These are phyloP conservation scores for Russula earlei DNA, from an alignment of 768 basidiomycete genomes.

Conservation along the genomic window DNA sequence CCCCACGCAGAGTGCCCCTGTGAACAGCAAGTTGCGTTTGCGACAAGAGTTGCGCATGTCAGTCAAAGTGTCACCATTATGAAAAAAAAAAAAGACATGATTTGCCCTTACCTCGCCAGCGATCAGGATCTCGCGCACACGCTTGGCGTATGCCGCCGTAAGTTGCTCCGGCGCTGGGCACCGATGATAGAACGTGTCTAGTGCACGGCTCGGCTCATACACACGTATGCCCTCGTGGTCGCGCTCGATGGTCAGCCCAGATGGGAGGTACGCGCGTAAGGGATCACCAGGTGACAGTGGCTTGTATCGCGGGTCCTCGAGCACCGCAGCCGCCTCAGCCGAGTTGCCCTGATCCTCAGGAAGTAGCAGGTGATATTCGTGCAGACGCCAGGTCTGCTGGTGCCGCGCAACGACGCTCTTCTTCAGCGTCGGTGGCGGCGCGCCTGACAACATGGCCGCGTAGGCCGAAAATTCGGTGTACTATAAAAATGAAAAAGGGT, in stretches of 20 bases:
- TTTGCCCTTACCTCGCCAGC: constrained; percentile 52
- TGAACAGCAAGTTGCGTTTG: background rate
- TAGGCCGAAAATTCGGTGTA: constrained; percentile 84
- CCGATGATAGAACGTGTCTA: constrained; percentile 26
- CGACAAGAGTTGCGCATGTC: background rate
- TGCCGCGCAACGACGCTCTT: constrained; percentile 73
- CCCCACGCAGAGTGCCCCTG: constrained; percentile 92
- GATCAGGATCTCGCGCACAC: constrained; percentile 54
- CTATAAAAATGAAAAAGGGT: constrained; percentile 29
- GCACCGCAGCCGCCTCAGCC: constrained; percentile 13
- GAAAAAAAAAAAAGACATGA: background rate
- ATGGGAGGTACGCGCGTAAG: constrained; percentile 51
- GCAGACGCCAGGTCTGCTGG: constrained; percentile 82
- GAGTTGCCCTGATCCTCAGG: constrained; percentile 26
- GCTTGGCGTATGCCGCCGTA: constrained; percentile 18
- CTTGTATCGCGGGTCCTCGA: constrained; percentile 2
- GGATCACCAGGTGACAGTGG: constrained; percentile 52
- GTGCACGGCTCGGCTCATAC: constrained; percentile 32
- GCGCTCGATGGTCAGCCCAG: constrained; percentile 42
- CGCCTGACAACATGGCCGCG: constrained; percentile 63
- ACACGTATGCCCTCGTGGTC: constrained; percentile 39
- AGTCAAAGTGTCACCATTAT: background rate
- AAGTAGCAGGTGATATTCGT: constrained; percentile 54
- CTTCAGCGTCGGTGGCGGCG: constrained; percentile 53
- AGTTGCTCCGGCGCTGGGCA: constrained; percentile 2